Evolutionary conservation across 2,329 filamentous ascomycete genomes (phyloP).

Genomic region (Colletotrichum coccodes): DNA sequence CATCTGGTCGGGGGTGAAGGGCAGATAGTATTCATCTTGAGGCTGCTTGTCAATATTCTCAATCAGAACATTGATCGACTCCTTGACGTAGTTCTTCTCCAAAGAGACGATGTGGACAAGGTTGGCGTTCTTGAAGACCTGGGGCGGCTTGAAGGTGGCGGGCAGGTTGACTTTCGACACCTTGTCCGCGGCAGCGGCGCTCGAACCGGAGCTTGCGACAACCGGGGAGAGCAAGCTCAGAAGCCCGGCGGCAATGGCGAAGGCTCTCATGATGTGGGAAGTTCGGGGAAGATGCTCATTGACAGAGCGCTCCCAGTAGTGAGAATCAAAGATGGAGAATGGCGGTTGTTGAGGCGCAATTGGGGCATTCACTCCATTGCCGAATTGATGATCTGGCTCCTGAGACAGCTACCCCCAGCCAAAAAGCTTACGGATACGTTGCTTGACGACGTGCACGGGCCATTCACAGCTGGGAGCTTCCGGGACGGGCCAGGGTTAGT

Average conservation of each 20-base stretch:
- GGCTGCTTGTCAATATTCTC: constrained; percentile 84
- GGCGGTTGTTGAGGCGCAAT: constrained; percentile 30
- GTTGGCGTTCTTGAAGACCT: constrained; percentile 94
- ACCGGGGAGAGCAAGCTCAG: constrained; percentile 65
- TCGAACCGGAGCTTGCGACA: constrained; percentile 49
- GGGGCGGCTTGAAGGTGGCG: constrained; percentile 81
- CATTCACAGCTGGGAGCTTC: background rate
- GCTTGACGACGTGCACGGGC: constrained; percentile 40
- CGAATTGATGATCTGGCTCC: constrained; percentile 35
- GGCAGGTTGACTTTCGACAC: constrained; percentile 70
- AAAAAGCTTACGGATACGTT: constrained; percentile 48
- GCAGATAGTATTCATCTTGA: constrained; percentile 91
- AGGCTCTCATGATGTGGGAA: constrained; percentile 55
- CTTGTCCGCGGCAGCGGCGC: constrained; percentile 44
- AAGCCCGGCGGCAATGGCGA: constrained; percentile 65
- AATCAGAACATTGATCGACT: constrained; percentile 92
- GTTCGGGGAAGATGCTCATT: constrained; percentile 38
- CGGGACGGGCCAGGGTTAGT: constrained; percentile 25
- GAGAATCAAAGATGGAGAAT: constrained; percentile 27
- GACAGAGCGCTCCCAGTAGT: constrained; percentile 37
- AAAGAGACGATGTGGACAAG: constrained; percentile 89
- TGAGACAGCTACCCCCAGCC: constrained; percentile 40
- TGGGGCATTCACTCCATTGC: constrained; percentile 35
- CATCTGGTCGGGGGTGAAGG: constrained; percentile 82
- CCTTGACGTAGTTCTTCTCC: constrained; percentile 91